Base-by-base conservation (phyloP, 2,329 filamentous ascomycete genomes). In the Fusarium continuum region DNA sequence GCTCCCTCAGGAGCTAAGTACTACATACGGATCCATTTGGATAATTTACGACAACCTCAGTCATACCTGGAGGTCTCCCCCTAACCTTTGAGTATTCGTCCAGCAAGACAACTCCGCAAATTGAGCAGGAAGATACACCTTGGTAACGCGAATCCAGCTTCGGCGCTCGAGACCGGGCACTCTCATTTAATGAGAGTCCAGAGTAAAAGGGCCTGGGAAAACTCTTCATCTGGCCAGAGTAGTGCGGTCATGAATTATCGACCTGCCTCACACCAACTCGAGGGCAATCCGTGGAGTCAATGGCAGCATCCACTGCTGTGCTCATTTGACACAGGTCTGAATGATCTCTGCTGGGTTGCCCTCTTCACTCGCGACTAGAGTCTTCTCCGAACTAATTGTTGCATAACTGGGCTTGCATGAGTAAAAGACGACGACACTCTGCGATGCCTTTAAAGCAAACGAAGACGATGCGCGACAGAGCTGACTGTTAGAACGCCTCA, bases 21-120 rank as follows among this genome's bases (percentile, higher is more conserved):
- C 74, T 76, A 76, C 65, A 75, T 76, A 76, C 68, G 69, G 61
- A 75, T 75, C 73, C 74, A 65, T 65, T 55, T 64, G 73, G 73
- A 76, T 74, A 39, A 71, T 75, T 76, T 77, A 75, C 72, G 73
- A 73, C 60, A 58, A 47, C 39, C 41, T 25, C 29, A 28, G 22
- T 26, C 44, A 55, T 40, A 32, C 47, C 56, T 47, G 55, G n/a
- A 23, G 31, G 35, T 31, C 49, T 50, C 55, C 64, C 55, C 60
- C 47, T 43, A 35, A 38, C 22, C 46, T 35, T 17, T 46, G 29
- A 61, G 50, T 53, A 49, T 46, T 46, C 44, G 28, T 41, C 48
- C 39, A 44, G 35, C 45, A 16, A 22, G 22, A 16, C 28, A 38
- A 43, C 36, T 19, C 38, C 43, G 31, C 28, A 29, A 40, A 38